Percentiles rank a stretch among this genome's conserved stretches.
These are phyloP conservation scores for Allium sativum DNA, from an alignment of 106 monocot species.

Conservation along the genomic window DNA sequence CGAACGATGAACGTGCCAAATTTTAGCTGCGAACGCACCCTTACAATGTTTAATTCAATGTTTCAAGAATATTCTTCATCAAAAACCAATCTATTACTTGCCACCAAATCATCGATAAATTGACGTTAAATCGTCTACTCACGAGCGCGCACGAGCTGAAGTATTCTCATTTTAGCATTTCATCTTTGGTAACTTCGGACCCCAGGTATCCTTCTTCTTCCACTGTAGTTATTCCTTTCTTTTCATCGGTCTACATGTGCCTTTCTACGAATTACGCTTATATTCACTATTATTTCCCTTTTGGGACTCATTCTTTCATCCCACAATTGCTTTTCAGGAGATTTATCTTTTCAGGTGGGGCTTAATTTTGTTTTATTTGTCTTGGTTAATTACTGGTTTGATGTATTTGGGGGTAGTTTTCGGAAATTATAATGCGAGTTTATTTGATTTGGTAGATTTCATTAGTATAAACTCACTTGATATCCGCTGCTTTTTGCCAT, in stretches of 20 bases:
- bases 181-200: neutral
- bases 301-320: neutral
- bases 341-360: neutral
- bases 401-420: neutral
- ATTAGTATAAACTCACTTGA: no score
- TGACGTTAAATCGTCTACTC: no score
- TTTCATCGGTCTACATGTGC: neutral
- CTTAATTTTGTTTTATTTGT: neutral
- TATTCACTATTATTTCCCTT: neutral
- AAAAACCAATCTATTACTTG: no score
- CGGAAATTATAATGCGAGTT: neutral
- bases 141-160: no score
- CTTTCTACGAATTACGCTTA: neutral
- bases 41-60: no score
- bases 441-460: neutral
- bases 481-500: no score
- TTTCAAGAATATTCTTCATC: no score
- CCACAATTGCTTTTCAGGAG: neutral
- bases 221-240: neutral
- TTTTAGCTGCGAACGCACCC: no score
- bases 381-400: neutral
- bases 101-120: no score
- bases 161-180: neutral
- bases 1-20: no score
- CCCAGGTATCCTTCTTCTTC: conserved; percentile 4